Evolutionary conservation across 1,139 yeast species (phyloP).

Genomic region (Arxiozyma slooffiae): DNA sequence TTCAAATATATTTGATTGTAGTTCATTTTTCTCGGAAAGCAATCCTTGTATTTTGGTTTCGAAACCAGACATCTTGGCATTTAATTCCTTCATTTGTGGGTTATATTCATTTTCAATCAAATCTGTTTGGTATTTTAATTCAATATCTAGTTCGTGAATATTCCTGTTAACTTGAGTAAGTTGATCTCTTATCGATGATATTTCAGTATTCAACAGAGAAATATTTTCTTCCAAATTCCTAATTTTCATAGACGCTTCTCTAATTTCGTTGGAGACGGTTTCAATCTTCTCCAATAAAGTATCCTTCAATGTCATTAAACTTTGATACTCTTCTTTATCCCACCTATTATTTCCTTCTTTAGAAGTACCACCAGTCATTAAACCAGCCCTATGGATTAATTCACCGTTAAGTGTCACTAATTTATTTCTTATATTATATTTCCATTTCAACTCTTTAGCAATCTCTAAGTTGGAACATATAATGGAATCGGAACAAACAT

Average conservation of each 20-base stretch:
- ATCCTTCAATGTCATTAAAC: conserved; percentile 51
- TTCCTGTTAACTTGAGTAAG: conserved; percentile 42
- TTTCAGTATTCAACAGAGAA: conserved; percentile 42
- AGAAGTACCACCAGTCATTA: conserved; percentile 82
- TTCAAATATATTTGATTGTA: conserved; percentile 41
- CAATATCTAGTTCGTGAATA: conserved; percentile 45
- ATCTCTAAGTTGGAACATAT: conserved; percentile 63
- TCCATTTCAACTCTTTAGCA: conserved; percentile 73
- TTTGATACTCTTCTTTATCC: conserved; percentile 65
- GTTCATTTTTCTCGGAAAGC: conserved; percentile 30
- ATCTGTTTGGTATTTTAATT: conserved; percentile 43
- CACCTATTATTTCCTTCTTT: conserved; percentile 42
- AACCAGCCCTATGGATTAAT: conserved; percentile 71
- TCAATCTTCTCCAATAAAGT: conserved; percentile 46
- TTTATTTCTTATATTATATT: conserved; percentile 47
- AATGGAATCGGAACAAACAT: conserved; percentile 70
- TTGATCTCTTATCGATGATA: conserved; percentile 45
- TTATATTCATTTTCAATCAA: conserved; percentile 31
- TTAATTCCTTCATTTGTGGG: conserved; percentile 23
- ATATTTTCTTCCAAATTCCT: conserved; percentile 51
- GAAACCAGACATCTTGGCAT: conserved; percentile 16
- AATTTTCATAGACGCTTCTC: conserved; percentile 49
- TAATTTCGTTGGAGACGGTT: conserved; percentile 37
- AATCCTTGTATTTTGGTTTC: conserved; percentile 20
- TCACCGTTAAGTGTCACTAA: conserved; percentile 80